Evolutionary conservation across 352 stramenopile genomes (phyloP).

Genomic region (Peronospora belbahrii): DNA sequence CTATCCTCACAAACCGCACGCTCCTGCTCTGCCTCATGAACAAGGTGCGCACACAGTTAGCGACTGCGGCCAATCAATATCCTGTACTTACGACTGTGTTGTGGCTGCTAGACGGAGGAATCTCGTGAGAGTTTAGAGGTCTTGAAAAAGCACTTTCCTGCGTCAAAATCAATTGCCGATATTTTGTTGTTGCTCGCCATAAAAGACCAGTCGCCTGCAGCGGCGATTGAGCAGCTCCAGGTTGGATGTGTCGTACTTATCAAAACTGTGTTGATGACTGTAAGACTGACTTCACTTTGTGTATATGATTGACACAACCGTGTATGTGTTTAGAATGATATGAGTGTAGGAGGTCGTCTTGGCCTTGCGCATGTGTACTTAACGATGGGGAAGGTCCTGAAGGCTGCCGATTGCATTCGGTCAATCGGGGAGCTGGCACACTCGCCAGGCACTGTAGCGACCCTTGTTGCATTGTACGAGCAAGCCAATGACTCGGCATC

Average conservation of each 20-base stretch:
- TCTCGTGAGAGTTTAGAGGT: conserved; percentile 39
- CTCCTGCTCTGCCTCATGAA: conserved; percentile 67
- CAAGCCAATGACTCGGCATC: conserved; percentile 42
- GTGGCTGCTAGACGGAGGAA: conserved; percentile 43
- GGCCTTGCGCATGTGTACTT: conserved; percentile 64
- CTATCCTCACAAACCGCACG: conserved; percentile 65
- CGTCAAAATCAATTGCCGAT: conserved; percentile 44
- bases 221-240: conserved; percentile 43
- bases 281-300: neutral
- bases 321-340: conserved; percentile 25
- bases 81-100: conserved; percentile 5
- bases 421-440: conserved; percentile 59
- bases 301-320: neutral
- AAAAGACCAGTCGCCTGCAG: conserved; percentile 51
- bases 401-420: conserved; percentile 51
- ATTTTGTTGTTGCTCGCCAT: conserved; percentile 62
- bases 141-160: conserved; percentile 57
- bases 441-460: conserved; percentile 70
- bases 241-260: conserved; percentile 9
- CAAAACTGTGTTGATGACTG: neutral
- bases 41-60: conserved; percentile 33
- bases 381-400: conserved; percentile 35
- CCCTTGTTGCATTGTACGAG: conserved; percentile 68
- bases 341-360: conserved; percentile 53
- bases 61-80: neutral